Evolutionary conservation across 805 yeast genomes (phyloP), one percentile per base, ranked within the genome.

Genomic region (Ogataea trehaloabstinens): DNA sequence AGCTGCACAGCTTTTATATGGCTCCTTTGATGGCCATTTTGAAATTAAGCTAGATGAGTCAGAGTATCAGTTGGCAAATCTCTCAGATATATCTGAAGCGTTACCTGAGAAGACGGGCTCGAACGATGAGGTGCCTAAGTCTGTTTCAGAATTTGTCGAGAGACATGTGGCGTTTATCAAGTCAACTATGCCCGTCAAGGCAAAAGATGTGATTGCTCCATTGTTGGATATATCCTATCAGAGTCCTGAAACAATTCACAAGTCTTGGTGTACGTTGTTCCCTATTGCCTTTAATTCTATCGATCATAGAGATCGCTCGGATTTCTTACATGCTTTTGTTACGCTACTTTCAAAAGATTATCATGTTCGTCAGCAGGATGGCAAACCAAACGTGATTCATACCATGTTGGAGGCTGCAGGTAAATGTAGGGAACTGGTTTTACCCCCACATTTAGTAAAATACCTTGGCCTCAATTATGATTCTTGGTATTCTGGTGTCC

Each of bases 391-490:
- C 56, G 95, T 89, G 2, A 76, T 95, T 7, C 87, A 85, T 46
- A 81, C 93, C 2, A 63, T 93, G 46, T 64, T 95, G 30, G 95
- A 83, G 48, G 96, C 95, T 28, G 74, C 87, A n/a, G 80, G 90
- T 1, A 67, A 71, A 44, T 81, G 95, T 46, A 78, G 80, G 7
- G 78, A 71, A 7, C 59, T 88, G 7, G 95, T 85, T 46, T 64
- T 95, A 15, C 99, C 99, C 3, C 98, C 99, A 2, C 96, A 91
- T 61, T 71, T 95, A 29, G 80, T 90, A 24, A 93, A 90, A 58
- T 89, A 88, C 50, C 66, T 93, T 24, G 96, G 96, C 5, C 72
- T 80, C 39, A 84, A 90, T 41, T 93, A 84, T 60, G 82, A 87
- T 58, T 83, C 95, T 1, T 91, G 98, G 96, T 83, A 88, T 51